Base-by-base conservation (phyloP, 306 rosid species). In the Fragaria nilgerrensis region DNA sequence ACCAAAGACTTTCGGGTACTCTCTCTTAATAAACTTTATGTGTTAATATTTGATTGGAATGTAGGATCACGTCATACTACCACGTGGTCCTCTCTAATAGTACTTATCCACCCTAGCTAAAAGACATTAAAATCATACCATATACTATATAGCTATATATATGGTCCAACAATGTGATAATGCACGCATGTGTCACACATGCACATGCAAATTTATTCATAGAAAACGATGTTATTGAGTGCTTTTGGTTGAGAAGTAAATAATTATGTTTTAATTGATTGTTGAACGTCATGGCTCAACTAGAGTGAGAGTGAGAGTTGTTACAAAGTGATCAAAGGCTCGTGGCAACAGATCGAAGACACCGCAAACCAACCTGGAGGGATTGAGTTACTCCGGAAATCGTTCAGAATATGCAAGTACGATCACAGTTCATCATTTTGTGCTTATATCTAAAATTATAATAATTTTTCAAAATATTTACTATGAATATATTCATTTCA, bases 251-350 rank as follows among this genome's bases (percentile, higher is more conserved):
- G n/a, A 19, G 19, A 14, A 13, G 50, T 47, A 47, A 2, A 47
- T 47, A 47, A 13, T 47, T 12, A 47, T 4, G 53, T 22, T 23
- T 16, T 34, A 66, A 34, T 52, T 19, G 61, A 34, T 52, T 23
- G 61, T 34, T 66, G 17, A 45, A 71, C 47, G 68, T 71, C 39
- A 65, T 65, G 15, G 27, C 19, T 65, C 7, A 16, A 43, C 17
- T 50, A 92, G 98, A 88, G 92, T 70, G 95, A 83, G 80, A 90
- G 98, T 27, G 93, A 94, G 68, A 88, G 81, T 47, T 92, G 98
- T 75, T 94, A 94, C 88, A 83, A 78, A 53, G 93, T 89, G 81
- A 41, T 94, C 62, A 94, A 94, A 50, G 92, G 74, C 16, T 83
- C 92, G 0, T 89, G 96, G 96, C 58, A 88, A 25, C 64, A 83